Base-by-base conservation (phyloP, 176 grass and related monocot genomes). In the Cocos nucifera region DNA sequence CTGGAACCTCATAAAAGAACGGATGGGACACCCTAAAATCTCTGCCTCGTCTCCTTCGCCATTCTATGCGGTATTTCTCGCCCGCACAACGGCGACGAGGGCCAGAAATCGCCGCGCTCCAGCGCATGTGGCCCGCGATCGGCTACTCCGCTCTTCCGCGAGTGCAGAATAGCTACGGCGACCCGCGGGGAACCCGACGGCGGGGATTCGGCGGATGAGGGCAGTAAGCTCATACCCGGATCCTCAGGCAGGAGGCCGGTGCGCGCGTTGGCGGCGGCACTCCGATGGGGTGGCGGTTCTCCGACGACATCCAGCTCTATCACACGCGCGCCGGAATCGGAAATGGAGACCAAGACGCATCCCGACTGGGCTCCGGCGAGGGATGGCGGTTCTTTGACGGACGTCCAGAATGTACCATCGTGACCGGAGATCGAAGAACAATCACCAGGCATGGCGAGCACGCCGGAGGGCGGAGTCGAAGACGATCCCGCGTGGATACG, bases 171-270 rank as follows among this genome's bases (percentile, higher is more conserved):
- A 35, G 49, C 61, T 29, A 65, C 22, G 22, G 25, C 3, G 63
- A 65, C 23, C 14, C 60, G 53, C 18, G 56, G 21, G 29, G 19
- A 22, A 64, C 0, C 6, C 68, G 54, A 59, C 22, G 23, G 32
- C n/a, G 10, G 78, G 72, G 59, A 80, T 93, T 52, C 71, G 84
- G n/a, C 85, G 79, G 77, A 76, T 88, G 81, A 72, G 73, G 93
- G 82, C 82, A 93, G 74, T 73, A n/a, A 86, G 81, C 74, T 98
- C 88, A 5, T 93, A 89, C 79, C 88, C 82, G 27, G 84, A 98
- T 76, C n/a, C 84, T 91, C 22, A 67, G 87, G 67, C 69, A 51
- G 0, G 86, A 85, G 6, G 79, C n/a, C 57, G 64, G 73, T 79
- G 57, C 75, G 63, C 25, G 70, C 71, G 4, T 91, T n/a, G n/a